Conservation (phyloP, 2,329 filamentous ascomycete genomes). For the Lojkania enalia region DNA sequence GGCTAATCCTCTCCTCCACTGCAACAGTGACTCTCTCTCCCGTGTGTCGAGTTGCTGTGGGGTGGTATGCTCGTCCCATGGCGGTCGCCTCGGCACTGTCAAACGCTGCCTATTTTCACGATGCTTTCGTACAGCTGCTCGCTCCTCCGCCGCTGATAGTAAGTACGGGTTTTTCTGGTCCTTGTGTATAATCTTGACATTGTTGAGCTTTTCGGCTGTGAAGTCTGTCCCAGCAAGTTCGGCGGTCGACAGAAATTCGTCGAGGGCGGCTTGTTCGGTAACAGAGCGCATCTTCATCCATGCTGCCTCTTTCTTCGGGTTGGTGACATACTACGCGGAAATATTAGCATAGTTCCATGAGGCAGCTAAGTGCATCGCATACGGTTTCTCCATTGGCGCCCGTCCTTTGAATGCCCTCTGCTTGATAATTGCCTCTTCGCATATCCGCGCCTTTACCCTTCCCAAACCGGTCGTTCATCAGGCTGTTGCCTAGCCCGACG, state of each 20-base stretch:
- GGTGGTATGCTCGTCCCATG: conserved; percentile 86
- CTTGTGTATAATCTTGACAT: conserved; percentile 96
- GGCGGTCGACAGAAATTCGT: conserved; percentile 94
- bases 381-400: conserved; percentile 77
- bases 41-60: conserved; percentile 75
- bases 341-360: background rate
- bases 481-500: conserved; percentile 91
- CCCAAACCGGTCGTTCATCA: conserved; percentile 99
- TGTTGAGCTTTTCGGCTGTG: conserved; percentile 98
- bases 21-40: conserved; percentile 79
- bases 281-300: conserved; percentile 99
- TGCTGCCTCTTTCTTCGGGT: conserved; percentile 83
- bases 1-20: conserved; percentile 88
- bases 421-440: conserved; percentile 67
- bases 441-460: conserved; percentile 85
- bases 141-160: conserved; percentile 82
- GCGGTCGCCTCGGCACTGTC: conserved; percentile 85
- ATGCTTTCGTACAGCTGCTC: conserved; percentile 77
- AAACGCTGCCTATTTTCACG: conserved; percentile 75
- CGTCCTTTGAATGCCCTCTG: conserved; percentile 67
- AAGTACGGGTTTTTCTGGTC: conserved; percentile 96
- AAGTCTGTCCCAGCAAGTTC: conserved; percentile 98
- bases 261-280: conserved; percentile 92
- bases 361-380: conserved; percentile 12
- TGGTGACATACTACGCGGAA: conserved; percentile 74